A percentile compares a stretch with the other conserved stretches of the same genome.
phyloP scores from a whole-genome alignment of 768 basidiomycete genomes.

The Mrakia gelida region DNA sequence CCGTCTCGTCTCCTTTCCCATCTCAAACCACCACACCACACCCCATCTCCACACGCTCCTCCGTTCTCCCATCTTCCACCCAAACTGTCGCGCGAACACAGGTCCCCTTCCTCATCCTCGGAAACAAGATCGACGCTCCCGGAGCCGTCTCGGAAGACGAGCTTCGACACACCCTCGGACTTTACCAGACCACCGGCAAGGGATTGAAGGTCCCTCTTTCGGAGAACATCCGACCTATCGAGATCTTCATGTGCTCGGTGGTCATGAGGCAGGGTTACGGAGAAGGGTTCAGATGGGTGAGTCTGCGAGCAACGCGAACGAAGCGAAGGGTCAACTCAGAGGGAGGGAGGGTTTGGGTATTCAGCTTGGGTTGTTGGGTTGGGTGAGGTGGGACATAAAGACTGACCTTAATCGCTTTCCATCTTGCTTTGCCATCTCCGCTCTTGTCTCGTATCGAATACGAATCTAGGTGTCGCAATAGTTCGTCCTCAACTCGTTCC shows the following conservation, averaged over 20 bases:
- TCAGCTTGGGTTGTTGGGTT: no score
- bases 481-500: background rate
- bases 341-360: no score
- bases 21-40: no score
- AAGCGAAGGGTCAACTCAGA: no score
- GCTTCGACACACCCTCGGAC: conserved; percentile 84
- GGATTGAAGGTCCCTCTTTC: conserved; percentile 86
- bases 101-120: conserved; percentile 95
- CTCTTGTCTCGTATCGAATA: no score
- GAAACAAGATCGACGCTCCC: conserved; percentile 99
- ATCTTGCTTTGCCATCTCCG: no score
- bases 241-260: conserved; percentile 99
- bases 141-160: conserved; percentile 98
- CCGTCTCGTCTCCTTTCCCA: background rate
- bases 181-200: conserved; percentile 99
- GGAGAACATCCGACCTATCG: conserved; percentile 89
- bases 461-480: background rate
- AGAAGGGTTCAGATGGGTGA: conserved; percentile 58
- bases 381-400: no score
- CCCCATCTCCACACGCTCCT: background rate
- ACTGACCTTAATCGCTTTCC: no score
- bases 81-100: background rate
- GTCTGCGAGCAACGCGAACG: background rate
- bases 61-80: background rate
- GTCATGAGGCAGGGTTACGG: conserved; percentile 98